Base-by-base conservation (phyloP, 1,284 basidiomycete genomes). In the Irpex sp. region DNA sequence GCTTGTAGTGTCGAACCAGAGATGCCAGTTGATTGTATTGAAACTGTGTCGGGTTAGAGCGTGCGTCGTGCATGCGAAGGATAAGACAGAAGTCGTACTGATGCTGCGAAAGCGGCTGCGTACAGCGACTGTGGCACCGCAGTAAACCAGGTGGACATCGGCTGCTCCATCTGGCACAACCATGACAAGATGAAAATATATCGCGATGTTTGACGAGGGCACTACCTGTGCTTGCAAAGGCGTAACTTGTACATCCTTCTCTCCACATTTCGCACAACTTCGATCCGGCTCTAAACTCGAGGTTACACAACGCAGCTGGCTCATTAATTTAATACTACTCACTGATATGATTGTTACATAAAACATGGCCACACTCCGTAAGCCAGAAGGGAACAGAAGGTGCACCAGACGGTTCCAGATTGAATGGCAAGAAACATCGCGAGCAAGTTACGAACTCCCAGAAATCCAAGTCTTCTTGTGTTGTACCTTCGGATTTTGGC, bases 261-360 rank as follows among this genome's bases (percentile, higher is more conserved):
- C 72, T 9, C 84, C 83, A 65, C 90, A 93, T 67, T 81, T 79
- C 14, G 81, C 70, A 69, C 90, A 93, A 60, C 82, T 88, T 69
- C 88, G 87, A 68, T 92, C 82, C 5, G 83, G 73, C 70, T 82
- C 90, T 92, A 63, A 23, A 12, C 18, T 14, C 7, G 12, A 36
- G 28, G 28, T 54, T 36, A 42, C 56, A 14, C 18, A 28, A 42
- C 18, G 21, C 48, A 14, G 18, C 54, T 18, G 58, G 8, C 39
- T 3, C 35, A 19, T 28, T 48, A 36, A 14, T 21, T 9, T 36
- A 18, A 48, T 48, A 78, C 87, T 18, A 21, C 69, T 69, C 28
- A 92, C 90, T 89, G 68, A 93, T 82, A 73, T 93, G 91, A 52
- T 82, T 80, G 68, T 93, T 92, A 77, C 90, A 93, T 33, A 93